A percentile compares a stretch with the other conserved stretches of the same genome.
Evolutionary conservation across 257 asterid species (phyloP).

Genomic region (Rauvolfia tetraphylla): DNA sequence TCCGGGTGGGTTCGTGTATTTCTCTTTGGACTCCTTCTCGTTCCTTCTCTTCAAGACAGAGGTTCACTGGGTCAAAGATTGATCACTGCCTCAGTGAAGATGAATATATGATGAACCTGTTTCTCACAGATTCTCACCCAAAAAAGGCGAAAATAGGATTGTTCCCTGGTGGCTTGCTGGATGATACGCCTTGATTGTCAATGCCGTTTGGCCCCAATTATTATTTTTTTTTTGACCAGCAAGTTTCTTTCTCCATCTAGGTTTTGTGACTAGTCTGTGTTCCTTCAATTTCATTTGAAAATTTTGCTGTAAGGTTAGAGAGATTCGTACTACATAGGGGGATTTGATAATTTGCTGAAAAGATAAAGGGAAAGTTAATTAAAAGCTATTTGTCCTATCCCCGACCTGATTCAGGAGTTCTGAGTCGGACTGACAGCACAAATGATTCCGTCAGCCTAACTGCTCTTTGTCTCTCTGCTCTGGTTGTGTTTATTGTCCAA

Average conservation of each 20-base stretch:
- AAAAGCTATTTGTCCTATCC: background rate
- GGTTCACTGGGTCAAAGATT: conserved; percentile 47
- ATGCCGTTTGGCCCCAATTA: background rate
- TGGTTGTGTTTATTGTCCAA: conserved; percentile 1
- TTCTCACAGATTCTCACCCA: background rate
- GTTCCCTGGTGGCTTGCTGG: background rate
- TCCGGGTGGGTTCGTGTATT: conserved; percentile 71
- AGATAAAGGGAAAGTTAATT: background rate
- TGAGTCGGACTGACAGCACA: background rate
- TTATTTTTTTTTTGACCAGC: background rate
- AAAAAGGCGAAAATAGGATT: background rate
- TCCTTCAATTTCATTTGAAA: background rate
- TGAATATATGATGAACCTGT: background rate
- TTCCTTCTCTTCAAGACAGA: conserved; percentile 85
- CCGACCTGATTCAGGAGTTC: background rate
- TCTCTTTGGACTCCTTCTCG: conserved; percentile 64
- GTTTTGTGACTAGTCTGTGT: background rate
- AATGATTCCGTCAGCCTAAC: background rate
- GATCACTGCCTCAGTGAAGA: background rate
- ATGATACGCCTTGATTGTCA: background rate
- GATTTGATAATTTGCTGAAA: background rate
- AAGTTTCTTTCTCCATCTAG: background rate
- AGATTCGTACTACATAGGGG: too few relatives aligned
- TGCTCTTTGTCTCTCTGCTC: conserved; percentile 5
- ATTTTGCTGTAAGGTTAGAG: background rate